Evolutionary conservation across 441 rosid genomes (phyloP), one percentile per base, ranked within the genome.

Genomic region (Populus trichocarpa): DNA sequence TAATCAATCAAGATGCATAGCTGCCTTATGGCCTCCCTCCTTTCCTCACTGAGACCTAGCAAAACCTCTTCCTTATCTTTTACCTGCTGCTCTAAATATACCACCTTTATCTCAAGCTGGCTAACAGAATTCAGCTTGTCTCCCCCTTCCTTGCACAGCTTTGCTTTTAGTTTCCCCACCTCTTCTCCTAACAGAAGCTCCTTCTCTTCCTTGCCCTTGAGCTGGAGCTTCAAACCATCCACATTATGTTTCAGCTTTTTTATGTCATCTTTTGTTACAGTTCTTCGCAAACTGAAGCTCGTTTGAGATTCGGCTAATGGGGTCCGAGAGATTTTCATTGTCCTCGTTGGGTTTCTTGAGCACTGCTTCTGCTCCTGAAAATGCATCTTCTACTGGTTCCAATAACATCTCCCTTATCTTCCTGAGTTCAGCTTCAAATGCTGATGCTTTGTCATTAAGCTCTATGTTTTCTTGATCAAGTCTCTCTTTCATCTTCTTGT

Each of bases 1-100:
- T 91, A 87, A 69, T 93, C 92, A 42, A 87, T 83, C 75, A 83
- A 69, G 50, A 87, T 14, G 75, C 95, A 89, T 0, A 91, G 91
- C 77, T 96, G 96, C 86, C 93, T 89, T 75, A 92, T 96, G 30
- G 96, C 98, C 77, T 96, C 97, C 83, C 89, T 93, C 82, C 92
- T 96, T 83, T 92, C 98, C 74, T 92, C 95, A 25, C 86, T 89
- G 30, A 91, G 81, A 73, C 72, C 80, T 75, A 77, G 63, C 81
- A 92, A 50, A 14, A 26, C 73, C 6, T 85, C 87, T 16, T 90
- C 88, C 73, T 80, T 76, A 68, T 84, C 89, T 77, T 77, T 81
- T 53, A 77, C 74, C 23, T 82, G 66, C 64, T 74, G 78, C 89
- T 88, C 89, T 33, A 91, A 78, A 68, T 90, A 89, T 73, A 65